phyloP scores from a whole-genome alignment of 2,329 filamentous ascomycete genomes.

The Fusarium mundagurra region DNA sequence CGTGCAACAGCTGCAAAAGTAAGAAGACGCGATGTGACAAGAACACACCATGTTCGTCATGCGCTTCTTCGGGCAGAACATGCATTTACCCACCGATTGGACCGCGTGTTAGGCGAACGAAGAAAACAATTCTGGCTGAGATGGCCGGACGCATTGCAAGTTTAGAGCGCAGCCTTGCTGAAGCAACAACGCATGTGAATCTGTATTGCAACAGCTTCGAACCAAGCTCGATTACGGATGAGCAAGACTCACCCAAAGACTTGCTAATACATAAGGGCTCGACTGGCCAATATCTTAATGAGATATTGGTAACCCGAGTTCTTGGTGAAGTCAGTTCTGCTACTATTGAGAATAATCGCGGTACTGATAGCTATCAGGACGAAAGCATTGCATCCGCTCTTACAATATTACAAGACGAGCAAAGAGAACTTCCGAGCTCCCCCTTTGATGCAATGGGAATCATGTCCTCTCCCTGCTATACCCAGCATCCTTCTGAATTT shows the following conservation, averaged over 20 bases:
- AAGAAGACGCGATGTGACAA: slow-evolving; percentile 13
- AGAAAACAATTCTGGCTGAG: neutral
- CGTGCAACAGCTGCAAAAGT: neutral
- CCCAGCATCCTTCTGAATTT: neutral
- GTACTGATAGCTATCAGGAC: neutral
- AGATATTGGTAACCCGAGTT: neutral
- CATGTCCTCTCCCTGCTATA: neutral
- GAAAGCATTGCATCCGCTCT: neutral
- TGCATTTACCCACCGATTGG: neutral
- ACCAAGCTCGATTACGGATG: accelerated
- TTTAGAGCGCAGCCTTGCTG: neutral
- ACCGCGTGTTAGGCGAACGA: neutral
- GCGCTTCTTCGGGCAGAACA: neutral
- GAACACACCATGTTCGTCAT: neutral
- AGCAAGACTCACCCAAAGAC: neutral
- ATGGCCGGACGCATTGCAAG: neutral
- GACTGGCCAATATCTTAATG: neutral
- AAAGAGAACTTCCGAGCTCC: accelerated
- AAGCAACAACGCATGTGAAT: neutral
- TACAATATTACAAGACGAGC: accelerated
- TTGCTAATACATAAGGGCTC: accelerated
- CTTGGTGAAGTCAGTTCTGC: neutral
- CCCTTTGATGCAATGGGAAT: neutral
- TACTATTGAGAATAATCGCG: accelerated
- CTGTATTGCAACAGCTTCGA: accelerated